A percentile compares a stretch with the other conserved stretches of the same genome.
Conservation (phyloP, 1,284 basidiomycete genomes). For the Puccinia polysora region DNA sequence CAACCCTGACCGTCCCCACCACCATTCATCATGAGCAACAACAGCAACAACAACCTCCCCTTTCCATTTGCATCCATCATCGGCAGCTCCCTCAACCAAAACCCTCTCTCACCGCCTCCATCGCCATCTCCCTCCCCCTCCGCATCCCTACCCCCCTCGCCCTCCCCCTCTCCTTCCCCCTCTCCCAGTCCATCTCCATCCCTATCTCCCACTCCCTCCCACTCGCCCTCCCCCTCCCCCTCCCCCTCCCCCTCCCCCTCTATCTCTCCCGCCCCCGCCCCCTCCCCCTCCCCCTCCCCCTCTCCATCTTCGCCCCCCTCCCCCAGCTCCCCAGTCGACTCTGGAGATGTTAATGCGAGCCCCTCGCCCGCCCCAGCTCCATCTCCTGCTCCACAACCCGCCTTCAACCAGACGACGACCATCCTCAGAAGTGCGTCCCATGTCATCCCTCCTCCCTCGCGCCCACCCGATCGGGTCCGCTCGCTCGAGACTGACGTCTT, state of each 20-base stretch:
- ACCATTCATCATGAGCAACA: no score
- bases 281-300: not conserved
- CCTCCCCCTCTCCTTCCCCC: not conserved
- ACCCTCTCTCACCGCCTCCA: no score
- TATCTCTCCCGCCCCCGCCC: not conserved
- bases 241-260: not conserved
- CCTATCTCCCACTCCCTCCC: not conserved
- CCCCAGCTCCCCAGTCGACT: no score
- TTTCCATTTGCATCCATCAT: no score
- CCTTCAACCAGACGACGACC: not conserved
- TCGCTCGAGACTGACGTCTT: not conserved
- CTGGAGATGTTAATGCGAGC: no score
- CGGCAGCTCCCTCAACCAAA: no score
- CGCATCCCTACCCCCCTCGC: no score
- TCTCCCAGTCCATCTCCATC: not conserved
- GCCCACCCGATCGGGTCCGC: not conserved
- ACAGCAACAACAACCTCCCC: no score
- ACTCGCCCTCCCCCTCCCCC: not conserved
- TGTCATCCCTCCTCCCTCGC: not conserved
- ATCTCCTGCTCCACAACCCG: not conserved
- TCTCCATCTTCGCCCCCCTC: not conserved
- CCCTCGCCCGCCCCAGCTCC: not conserved
- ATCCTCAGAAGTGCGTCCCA: slow-evolving; percentile 7
- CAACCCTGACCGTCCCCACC: no score
- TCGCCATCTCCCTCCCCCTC: no score